A percentile compares a stretch with the other conserved stretches of the same genome.
Conservation (phyloP, 2,329 filamentous ascomycete genomes). For the Sarocladiaceae sp. region DNA sequence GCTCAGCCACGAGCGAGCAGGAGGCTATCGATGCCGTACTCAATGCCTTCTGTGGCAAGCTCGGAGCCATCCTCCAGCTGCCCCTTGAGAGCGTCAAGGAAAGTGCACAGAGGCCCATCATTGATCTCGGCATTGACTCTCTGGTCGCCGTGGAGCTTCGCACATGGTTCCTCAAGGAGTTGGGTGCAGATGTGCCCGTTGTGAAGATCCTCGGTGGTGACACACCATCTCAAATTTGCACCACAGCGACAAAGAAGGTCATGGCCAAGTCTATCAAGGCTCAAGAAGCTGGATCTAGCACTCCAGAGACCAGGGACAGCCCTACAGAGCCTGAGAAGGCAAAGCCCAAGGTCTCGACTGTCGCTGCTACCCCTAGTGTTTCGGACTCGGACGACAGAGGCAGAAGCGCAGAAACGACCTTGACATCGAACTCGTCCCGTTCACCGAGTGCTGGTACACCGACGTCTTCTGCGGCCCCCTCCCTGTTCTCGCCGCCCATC, state of each 20-base stretch:
- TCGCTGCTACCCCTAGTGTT: too few species aligned
- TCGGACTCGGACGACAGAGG: too few species aligned
- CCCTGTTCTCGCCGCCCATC: too few species aligned
- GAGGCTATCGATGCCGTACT: background rate
- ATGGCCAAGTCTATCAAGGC: background rate
- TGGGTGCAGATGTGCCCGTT: constrained; percentile 38
- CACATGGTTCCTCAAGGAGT: constrained; percentile 39
- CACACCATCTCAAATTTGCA: background rate
- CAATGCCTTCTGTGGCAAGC: background rate
- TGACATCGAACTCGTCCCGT: too few species aligned
- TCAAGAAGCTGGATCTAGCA: background rate
- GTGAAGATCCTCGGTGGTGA: constrained; percentile 26
- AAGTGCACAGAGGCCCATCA: background rate
- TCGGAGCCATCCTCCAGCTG: background rate
- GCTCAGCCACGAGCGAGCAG: background rate
- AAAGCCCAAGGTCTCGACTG: background rate
- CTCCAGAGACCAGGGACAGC: background rate
- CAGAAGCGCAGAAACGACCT: too few species aligned
- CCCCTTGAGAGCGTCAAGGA: background rate
- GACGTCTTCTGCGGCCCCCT: too few species aligned
- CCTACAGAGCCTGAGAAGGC: background rate
- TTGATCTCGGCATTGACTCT: constrained; percentile 21
- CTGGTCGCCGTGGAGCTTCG: constrained; percentile 29
- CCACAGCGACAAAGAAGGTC: background rate
- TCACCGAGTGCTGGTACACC: too few species aligned